Conservation (phyloP, 2,329 filamentous ascomycete genomes). For the Pseudogymnoascus sp. region DNA sequence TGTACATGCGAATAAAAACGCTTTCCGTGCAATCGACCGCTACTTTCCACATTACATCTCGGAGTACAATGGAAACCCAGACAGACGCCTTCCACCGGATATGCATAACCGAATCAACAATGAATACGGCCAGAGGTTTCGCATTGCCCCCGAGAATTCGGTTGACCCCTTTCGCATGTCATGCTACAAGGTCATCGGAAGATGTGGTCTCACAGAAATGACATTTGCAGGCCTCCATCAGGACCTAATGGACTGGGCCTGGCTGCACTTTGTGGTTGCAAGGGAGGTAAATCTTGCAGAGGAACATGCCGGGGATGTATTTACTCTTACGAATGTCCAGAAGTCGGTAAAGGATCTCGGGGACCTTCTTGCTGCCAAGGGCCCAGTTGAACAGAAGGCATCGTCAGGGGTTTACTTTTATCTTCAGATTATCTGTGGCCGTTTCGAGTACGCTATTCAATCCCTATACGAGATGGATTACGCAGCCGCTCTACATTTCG, state of each 20-base stretch:
- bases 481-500: slow-evolving; percentile 90
- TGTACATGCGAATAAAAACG: slow-evolving; percentile 67
- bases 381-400: slow-evolving; percentile 59
- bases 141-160: slow-evolving; percentile 76
- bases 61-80: slow-evolving; percentile 68
- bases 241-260: slow-evolving; percentile 63
- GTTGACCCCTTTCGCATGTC: slow-evolving; percentile 94
- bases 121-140: slow-evolving; percentile 78
- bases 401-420: slow-evolving; percentile 90
- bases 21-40: slow-evolving; percentile 84
- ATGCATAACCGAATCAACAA: slow-evolving; percentile 81
- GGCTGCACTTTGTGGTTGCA: slow-evolving; percentile 63
- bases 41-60: slow-evolving; percentile 84
- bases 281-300: slow-evolving; percentile 55
- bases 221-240: slow-evolving; percentile 55
- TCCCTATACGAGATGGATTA: slow-evolving; percentile 91
- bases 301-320: slow-evolving; percentile 59
- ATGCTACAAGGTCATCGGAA: slow-evolving; percentile 95
- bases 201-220: slow-evolving; percentile 58
- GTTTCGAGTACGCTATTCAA: slow-evolving; percentile 88
- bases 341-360: slow-evolving; percentile 81
- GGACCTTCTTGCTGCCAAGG: slow-evolving; percentile 80
- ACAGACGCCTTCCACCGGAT: slow-evolving; percentile 68
- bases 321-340: slow-evolving; percentile 61
- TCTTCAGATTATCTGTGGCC: slow-evolving; percentile 78